phyloP scores from a whole-genome alignment of 176 grass and related monocot species.

The Zoysia pacifica region DNA sequence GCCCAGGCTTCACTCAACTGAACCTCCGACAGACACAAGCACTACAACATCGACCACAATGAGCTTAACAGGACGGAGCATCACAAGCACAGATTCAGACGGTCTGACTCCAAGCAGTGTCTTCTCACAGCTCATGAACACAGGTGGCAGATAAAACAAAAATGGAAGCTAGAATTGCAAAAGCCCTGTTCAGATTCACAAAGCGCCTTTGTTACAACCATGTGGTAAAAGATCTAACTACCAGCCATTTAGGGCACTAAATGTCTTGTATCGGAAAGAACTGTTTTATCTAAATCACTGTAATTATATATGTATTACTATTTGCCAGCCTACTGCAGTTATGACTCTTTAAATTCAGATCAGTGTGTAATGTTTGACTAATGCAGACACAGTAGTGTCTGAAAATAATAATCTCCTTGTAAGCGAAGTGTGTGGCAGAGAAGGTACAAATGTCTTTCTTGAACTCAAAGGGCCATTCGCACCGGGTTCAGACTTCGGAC shows the following conservation, averaged over 20 bases:
- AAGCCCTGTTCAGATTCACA: neutral
- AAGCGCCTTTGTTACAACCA: neutral
- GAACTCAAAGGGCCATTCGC: too few relatives aligned
- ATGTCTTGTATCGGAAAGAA: neutral
- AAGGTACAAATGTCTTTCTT: slow-evolving; percentile 31
- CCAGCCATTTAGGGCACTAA: neutral
- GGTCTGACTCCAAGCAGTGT: slow-evolving; percentile 49
- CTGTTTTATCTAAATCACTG: neutral
- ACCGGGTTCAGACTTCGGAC: too few relatives aligned
- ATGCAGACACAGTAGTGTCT: too few relatives aligned
- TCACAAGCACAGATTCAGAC: slow-evolving; percentile 45
- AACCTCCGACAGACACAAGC: slow-evolving; percentile 38
- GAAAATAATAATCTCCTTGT: too few relatives aligned
- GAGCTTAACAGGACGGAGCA: slow-evolving; percentile 51
- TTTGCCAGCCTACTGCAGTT: neutral
- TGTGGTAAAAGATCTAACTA: neutral
- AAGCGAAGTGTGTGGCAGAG: too few relatives aligned
- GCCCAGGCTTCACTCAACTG: slow-evolving; percentile 26
- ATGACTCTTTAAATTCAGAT: neutral
- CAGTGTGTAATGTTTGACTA: neutral
- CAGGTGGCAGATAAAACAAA: slow-evolving; percentile 55
- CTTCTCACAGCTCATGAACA: slow-evolving; percentile 78
- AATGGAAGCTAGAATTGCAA: neutral
- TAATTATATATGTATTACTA: neutral
- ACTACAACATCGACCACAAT: slow-evolving; percentile 44